These are phyloP conservation scores for Yarrowia keelungensis DNA, from an alignment of 805 yeast species.

Conservation along the genomic window DNA sequence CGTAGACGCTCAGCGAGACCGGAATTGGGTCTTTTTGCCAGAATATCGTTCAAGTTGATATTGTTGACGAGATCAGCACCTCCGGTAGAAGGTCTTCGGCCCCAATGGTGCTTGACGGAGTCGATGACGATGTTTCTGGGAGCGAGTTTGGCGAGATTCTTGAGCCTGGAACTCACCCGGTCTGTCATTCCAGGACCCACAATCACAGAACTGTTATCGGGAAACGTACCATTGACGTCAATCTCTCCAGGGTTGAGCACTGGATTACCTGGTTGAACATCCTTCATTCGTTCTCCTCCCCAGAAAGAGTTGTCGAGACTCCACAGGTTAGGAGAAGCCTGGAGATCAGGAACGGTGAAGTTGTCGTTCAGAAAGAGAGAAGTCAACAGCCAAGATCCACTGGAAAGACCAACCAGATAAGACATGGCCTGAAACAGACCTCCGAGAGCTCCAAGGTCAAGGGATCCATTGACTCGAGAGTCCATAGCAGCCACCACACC, in stretches of 20 bases:
- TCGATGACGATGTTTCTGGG: not conserved
- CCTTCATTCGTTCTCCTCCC: constrained; percentile 60
- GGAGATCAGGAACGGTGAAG: constrained; percentile 68
- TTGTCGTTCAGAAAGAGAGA: constrained; percentile 73
- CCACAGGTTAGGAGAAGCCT: constrained; percentile 62
- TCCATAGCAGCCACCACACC: constrained; percentile 81
- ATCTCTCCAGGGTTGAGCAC: constrained; percentile 62
- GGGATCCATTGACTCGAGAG: constrained; percentile 64
- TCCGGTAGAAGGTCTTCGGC: not conserved
- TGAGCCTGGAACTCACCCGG: not conserved
- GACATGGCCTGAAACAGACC: constrained; percentile 75
- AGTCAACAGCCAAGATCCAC: constrained; percentile 84
- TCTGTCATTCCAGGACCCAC: not conserved
- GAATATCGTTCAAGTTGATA: not conserved
- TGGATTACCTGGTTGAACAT: constrained; percentile 13
- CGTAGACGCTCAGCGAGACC: constrained; percentile 51
- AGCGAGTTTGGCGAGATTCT: not conserved
- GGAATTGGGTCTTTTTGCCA: constrained; percentile 32
- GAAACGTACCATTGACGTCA: constrained; percentile 57
- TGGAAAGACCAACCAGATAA: constrained; percentile 79
- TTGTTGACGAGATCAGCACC: not conserved
- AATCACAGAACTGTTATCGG: not conserved
- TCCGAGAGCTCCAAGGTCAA: constrained; percentile 47
- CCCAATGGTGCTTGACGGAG: constrained; percentile 11
- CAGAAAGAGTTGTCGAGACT: constrained; percentile 65